These are phyloP conservation scores for Apiotrichum sp. DNA, from an alignment of 1,284 basidiomycete genomes.

Conservation along the genomic window DNA sequence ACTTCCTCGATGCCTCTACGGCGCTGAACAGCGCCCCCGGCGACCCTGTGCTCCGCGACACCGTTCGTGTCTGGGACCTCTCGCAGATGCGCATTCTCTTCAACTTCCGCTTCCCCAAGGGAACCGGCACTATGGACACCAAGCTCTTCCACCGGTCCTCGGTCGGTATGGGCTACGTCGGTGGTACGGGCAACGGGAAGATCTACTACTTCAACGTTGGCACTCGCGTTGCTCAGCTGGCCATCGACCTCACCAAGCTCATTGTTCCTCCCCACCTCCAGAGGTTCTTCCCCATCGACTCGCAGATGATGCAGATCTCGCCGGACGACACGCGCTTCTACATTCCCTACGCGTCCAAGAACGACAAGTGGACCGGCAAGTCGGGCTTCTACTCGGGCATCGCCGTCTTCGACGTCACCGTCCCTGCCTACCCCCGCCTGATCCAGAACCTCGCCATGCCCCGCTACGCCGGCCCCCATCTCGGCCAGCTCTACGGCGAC, in stretches of 20 bases:
- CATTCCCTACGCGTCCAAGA: slow-evolving; percentile 9
- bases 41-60: slow-evolving; percentile 3
- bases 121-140: slow-evolving; percentile 12
- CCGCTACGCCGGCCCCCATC: slow-evolving; percentile 13
- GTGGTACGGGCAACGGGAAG: slow-evolving; percentile 13
- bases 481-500: slow-evolving; percentile 8
- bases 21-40: slow-evolving; percentile 4
- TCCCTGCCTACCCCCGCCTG: slow-evolving; percentile 3
- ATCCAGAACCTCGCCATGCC: slow-evolving; percentile 10
- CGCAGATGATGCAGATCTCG: slow-evolving; percentile 14
- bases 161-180: slow-evolving; percentile 10
- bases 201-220: slow-evolving; percentile 11
- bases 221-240: not conserved
- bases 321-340: slow-evolving; percentile 14
- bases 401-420: slow-evolving; percentile 9
- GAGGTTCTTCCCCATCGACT: not conserved
- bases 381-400: slow-evolving; percentile 12
- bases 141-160: slow-evolving; percentile 8
- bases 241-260: slow-evolving; percentile 9
- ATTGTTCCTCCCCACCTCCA: not conserved
- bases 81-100: slow-evolving; percentile 3
- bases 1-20: slow-evolving; percentile 8
- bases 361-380: not conserved
- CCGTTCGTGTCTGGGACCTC: slow-evolving; percentile 14
- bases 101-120: slow-evolving; percentile 6